A percentile compares a stretch with the other conserved stretches of the same genome.
These are phyloP conservation scores for Mucor lusitanicus DNA, from an alignment of 371 early-diverging fungal genomes.

Conservation along the genomic window DNA sequence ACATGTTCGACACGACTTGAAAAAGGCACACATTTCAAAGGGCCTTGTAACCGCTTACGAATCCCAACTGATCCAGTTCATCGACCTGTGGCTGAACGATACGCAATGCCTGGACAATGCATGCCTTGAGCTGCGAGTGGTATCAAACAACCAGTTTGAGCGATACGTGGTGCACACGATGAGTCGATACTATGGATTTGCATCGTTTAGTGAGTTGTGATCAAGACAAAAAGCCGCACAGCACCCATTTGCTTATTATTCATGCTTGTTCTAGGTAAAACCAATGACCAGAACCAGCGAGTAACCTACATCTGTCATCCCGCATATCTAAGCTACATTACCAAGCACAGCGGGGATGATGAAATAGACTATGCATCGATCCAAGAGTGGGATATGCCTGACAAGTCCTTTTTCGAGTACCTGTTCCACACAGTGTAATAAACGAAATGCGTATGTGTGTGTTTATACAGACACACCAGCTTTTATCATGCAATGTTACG, in stretches of 20 bases:
- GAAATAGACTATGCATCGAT: slow-evolving; percentile 9
- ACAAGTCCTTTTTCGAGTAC: slow-evolving; percentile 33
- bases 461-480: too few species aligned
- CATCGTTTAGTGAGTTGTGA: slow-evolving; percentile 31
- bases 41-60: slow-evolving; percentile 30
- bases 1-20: slow-evolving; percentile 23
- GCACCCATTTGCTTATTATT: not conserved
- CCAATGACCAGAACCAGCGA: slow-evolving; percentile 22
- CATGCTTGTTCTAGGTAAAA: not conserved
- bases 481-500: not conserved
- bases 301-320: slow-evolving; percentile 33
- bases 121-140: slow-evolving; percentile 21
- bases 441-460: not conserved
- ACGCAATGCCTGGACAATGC: slow-evolving; percentile 8
- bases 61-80: slow-evolving; percentile 25
- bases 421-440: slow-evolving; percentile 17
- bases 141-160: slow-evolving; percentile 29
- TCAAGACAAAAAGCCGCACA: too few species aligned
- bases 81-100: slow-evolving; percentile 17
- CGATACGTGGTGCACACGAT: slow-evolving; percentile 33
- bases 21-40: slow-evolving; percentile 32
- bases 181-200: slow-evolving; percentile 32
- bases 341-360: slow-evolving; percentile 1
- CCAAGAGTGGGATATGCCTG: slow-evolving; percentile 24
- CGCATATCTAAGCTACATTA: slow-evolving; percentile 19